Base-by-base conservation (phyloP, 176 grass and related monocot genomes). In the Alopecurus myosuroides region DNA sequence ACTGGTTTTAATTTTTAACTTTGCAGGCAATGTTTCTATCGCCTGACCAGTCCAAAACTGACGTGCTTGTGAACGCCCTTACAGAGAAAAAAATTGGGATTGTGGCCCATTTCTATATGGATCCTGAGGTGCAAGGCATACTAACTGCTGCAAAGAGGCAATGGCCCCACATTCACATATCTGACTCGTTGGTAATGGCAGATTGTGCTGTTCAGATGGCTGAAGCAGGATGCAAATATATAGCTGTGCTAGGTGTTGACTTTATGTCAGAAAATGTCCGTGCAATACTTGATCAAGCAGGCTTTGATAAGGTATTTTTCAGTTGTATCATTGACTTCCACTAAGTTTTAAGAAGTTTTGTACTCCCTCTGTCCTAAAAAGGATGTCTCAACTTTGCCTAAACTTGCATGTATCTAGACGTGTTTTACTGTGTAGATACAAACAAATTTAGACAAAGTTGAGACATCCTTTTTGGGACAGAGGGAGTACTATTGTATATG, bases 201-300 rank as follows among this genome's bases (percentile, higher is more conserved):
- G 96, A 98, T 85, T 88, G 87, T 11, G 96, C 96, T 85, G 93
- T 98, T 56, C 95, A 92, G 85, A 98, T 98, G 96, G 96, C 96
- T 80, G 89, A 98, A 92, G 89, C 91, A 52, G 96, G 96, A 69
- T 98, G 96, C 29, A 62, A 92, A 28, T 98, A 94, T 88, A 90
- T 98, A 31, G 91, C 93, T 31, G 96, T 98, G 13, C 81, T 98
- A 83, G 96, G 96, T 92, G 96, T 98, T 80, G 96, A 98, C 67
- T 98, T 98, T 74, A 98, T 95, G 96, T 98, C 96, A 25, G 96
- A 98, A 95, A 98, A 98, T 92, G 96, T 98, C 30, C 91, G 93
- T 60, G 93, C 96, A n/a, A 90, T 98, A 90, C 96, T 98, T 87
- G 95, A 98, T 85, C 95, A 98, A 84, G 93, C 93, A 75, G 93